Base-by-base conservation (phyloP, 2,329 filamentous ascomycete species). In the Aspergillus pseudotamarii region DNA sequence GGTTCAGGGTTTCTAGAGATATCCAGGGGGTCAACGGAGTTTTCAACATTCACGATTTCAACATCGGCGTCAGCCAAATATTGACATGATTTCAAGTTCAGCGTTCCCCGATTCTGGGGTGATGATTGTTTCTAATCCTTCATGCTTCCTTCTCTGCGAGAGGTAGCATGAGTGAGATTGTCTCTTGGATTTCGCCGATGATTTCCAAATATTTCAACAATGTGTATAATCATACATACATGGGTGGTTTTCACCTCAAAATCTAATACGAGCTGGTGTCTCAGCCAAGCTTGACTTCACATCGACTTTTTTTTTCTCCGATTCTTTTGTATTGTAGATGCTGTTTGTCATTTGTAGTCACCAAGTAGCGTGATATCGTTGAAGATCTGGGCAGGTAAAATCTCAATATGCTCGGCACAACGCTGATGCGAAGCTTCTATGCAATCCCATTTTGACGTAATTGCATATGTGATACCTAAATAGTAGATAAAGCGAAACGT, bases 11-110 rank as follows among this genome's bases (percentile, higher is more conserved):
- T 77, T 74, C 61, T 63, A 71, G 75, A 76, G 71, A 78, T 70
- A 75, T 59, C 73, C 63, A 64, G 71, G 71, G 71, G 74, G 71
- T 71, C 69, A 68, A 72, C 68, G 73, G 73, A 76, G 73, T 76
- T 72, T 63, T 76, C 73, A 77, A 79, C 76, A 79, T 76, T 76
- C 67, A 82, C 81, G 80, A 83, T 81, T 80, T 83, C 80, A 82
- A 83, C 79, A 83, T 82, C 79, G 80, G 81, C 79, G 76, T 65
- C 62, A 58, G 61, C 61, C 60, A 63, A 61, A 64, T 58, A 68
- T 69, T 50, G 57, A 65, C 64, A 63, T 71, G 60, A 57, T 56
- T 66, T 53, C 58, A 55, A 61, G 59, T 60, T 62, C 55, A 54
- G 51, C 57, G 28, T 58, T 46, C 34, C 62, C 61, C 51, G 56